phyloP scores from a whole-genome alignment of 1,284 basidiomycete species.

The Cryptococcus depauperatus region DNA sequence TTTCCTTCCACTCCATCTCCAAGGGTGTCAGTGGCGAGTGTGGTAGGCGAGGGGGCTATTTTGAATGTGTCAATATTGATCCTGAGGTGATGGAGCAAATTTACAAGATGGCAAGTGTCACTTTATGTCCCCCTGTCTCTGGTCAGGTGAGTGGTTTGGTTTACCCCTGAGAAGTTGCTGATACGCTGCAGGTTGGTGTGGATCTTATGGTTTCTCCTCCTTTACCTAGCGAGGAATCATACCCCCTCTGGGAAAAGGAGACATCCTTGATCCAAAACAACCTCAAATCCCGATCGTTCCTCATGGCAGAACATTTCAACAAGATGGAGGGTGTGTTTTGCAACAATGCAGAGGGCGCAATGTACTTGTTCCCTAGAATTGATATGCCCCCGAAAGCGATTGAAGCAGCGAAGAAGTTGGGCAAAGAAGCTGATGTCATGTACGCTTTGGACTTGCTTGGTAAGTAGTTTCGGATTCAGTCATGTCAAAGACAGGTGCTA shows the following conservation, averaged over 20 bases:
- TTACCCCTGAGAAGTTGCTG: background rate
- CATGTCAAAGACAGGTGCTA: background rate
- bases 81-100: constrained; percentile 70
- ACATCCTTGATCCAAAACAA: constrained; percentile 67
- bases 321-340: constrained; percentile 71
- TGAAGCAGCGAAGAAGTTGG: constrained; percentile 60
- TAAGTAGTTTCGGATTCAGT: constrained; percentile 17
- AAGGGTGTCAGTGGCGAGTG: constrained; percentile 93
- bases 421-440: constrained; percentile 76
- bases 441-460: constrained; percentile 73
- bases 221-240: constrained; percentile 62
- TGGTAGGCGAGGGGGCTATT: constrained; percentile 86
- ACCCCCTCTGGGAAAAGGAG: constrained; percentile 70
- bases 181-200: constrained; percentile 67
- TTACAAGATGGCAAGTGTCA: constrained; percentile 90
- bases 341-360: constrained; percentile 72
- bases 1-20: constrained; percentile 92
- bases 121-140: constrained; percentile 75
- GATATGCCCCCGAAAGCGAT: constrained; percentile 62
- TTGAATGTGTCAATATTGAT: constrained; percentile 74
- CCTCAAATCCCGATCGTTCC: constrained; percentile 60
- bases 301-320: constrained; percentile 71
- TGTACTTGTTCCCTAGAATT: constrained; percentile 77
- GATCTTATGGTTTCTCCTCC: constrained; percentile 86
- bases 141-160: constrained; percentile 48